A percentile compares a stretch with the other conserved stretches of the same genome.
phyloP scores from a whole-genome alignment of 768 basidiomycete species.

The Mrakia gelida region DNA sequence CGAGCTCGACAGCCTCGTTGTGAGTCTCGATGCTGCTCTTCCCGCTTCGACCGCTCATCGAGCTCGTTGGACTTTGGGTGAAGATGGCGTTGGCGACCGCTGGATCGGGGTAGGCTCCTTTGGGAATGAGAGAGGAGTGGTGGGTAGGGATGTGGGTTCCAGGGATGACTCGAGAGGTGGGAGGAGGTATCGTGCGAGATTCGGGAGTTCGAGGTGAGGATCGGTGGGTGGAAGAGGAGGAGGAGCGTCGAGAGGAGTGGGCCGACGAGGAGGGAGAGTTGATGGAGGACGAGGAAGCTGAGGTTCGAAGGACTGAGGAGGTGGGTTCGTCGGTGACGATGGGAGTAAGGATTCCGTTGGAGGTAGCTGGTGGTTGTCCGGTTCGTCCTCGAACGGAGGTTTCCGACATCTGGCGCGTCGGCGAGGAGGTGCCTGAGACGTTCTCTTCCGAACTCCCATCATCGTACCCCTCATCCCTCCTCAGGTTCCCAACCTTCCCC shows the following conservation, averaged over 20 bases:
- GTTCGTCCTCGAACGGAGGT: not conserved
- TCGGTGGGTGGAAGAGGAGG: conserved; percentile 5
- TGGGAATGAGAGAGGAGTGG: not conserved
- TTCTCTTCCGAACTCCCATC: not conserved
- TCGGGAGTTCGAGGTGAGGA: not conserved
- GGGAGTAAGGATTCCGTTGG: not conserved
- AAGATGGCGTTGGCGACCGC: not conserved
- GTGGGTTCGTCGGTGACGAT: not conserved
- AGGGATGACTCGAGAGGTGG: not conserved
- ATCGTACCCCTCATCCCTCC: not conserved
- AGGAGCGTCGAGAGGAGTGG: conserved; percentile 11
- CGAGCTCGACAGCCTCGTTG: conserved; percentile 27
- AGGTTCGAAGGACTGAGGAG: not conserved
- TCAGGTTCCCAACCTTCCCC: not conserved
- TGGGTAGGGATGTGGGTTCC: conserved; percentile 2
- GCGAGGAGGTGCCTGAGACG: not conserved
- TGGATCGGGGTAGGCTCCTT: not conserved
- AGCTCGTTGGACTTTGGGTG: not conserved
- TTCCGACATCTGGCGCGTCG: not conserved
- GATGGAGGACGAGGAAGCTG: conserved; percentile 3
- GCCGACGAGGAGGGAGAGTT: not conserved
- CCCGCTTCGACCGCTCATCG: conserved; percentile 17
- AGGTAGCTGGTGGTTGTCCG: not conserved
- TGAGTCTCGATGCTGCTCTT: conserved; percentile 18
- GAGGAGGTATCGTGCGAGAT: not conserved